Evolutionary conservation across 2,329 filamentous ascomycete species (phyloP), one percentile per base, ranked within the genome.

Genomic region (Xylaria multiplex): DNA sequence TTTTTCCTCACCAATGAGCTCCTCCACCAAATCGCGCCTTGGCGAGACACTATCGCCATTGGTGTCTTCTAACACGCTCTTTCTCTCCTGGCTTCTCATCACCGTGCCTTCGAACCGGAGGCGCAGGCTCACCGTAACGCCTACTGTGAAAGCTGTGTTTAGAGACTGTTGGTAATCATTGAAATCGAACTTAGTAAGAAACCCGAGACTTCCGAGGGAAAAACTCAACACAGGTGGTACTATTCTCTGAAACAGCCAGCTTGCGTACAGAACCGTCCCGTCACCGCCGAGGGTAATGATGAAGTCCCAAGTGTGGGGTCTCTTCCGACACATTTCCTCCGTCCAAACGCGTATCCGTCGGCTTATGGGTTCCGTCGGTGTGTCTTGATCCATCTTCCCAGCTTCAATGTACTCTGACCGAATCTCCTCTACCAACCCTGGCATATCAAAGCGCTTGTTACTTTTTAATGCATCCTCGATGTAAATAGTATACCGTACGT

Each of bases 171-270:
- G 82, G 71, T 92, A 93, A 4, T 91, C 82, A 14, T 89, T 88
- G 78, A 94, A 99, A 78, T 98, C 94, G 77, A 98, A 98, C 76
- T 97, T 97, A 30, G 96, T 98, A 70, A 99, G 81, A 76, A 99
- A 99, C 0, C 96, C 96, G 5, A 99, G 83, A 27, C 94, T 97
- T 8, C 96, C 96, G 9, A 98, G 83, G 0, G 93, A 88, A 78
- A 99, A 98, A 67, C 93, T 95, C 68, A 99, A 83, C 0, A 97
- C 93, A 0, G 96, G 96, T 6, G 96, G 96, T 0, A 98, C 95
- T 53, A 98, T 91, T 48, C 92, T 89, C 81, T 99, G 96, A 77
- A 99, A 99, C 1, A 99, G 84, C 94, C 95, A 98, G 75, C 93
- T 97, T 3, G 95, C 92, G 76, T 97, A 98, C 11, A 99, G 83